Evolutionary conservation across 1,139 yeast genomes (phyloP), one percentile per base, ranked within the genome.

Genomic region (Candida smagusa): DNA sequence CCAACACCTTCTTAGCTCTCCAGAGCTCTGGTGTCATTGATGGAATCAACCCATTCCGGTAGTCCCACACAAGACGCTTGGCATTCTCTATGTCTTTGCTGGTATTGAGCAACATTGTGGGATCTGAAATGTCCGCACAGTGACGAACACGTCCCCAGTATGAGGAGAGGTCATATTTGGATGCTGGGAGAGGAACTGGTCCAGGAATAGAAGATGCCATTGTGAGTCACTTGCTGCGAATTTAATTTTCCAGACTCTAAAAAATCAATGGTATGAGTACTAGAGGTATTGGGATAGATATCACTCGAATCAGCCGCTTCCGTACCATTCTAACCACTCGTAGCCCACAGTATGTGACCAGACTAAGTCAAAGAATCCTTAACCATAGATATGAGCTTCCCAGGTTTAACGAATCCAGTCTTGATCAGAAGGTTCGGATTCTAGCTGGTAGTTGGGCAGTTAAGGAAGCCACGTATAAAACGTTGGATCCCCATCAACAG

Each of bases 81-180:
- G 97, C 88, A 9, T 60, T 53, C 36, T 72, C 77, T 31, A 92
- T 74, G 45, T 86, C 89, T 6, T 63, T 55, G 5, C 77, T 53
- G 2, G 94, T 77, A 50, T 84, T 86, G 39, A 92, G 68, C 37
- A 92, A 70, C 92, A 88, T 92, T 28, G 89, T 68, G 16, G 97
- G 98, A 54, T 89, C 96, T 1, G 96, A 82, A 40, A 92, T 84
- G 47, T 84, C 95, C 8, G 95, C 89, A 62, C 96, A 87, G 58
- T 92, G 97, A 56, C 79, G 78, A 37, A 92, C 97, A 52, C 98
- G 77, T 9, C 98, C 98, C 83, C 86, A 77, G 61, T 92, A 92
- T 0, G 96, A 80, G 40, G 74, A 53, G 30, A 90, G 68, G 59
- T 92, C 96, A 61, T 80, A 84, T 45, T 73, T 77, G 9, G 96